Evolutionary conservation across 2,329 filamentous ascomycete genomes (phyloP).

Genomic region (Acrodontium crateriforme): DNA sequence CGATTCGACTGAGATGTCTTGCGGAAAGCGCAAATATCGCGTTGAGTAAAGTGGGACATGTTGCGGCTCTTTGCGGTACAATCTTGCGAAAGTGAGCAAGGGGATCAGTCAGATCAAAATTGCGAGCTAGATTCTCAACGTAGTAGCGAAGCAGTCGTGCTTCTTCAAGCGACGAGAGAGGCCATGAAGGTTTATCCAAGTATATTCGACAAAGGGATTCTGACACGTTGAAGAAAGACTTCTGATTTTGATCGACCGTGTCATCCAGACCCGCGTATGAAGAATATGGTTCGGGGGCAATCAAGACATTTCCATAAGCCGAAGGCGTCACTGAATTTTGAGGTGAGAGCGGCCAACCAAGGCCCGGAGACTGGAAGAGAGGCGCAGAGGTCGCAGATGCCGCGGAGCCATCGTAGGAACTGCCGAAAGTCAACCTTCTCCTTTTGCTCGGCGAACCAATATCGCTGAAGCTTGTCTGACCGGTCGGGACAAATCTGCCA

Average conservation of each 20-base stretch:
- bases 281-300: too few relatives aligned
- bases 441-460: slow-evolving; percentile 5
- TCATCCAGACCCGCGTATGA: slow-evolving; percentile 10
- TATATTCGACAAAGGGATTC: slow-evolving; percentile 16
- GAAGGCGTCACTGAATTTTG: too few relatives aligned
- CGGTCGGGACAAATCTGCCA: too few relatives aligned
- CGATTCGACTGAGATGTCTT: slow-evolving; percentile 39
- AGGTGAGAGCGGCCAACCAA: too few relatives aligned
- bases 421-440: slow-evolving; percentile 9
- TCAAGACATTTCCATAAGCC: too few relatives aligned
- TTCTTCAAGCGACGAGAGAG: slow-evolving; percentile 17
- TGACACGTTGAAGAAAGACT: slow-evolving; percentile 6
- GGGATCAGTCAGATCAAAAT: slow-evolving; percentile 21
- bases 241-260: too few relatives aligned
- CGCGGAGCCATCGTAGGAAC: slow-evolving; percentile 7
- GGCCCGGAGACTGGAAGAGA: too few relatives aligned
- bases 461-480: background rate
- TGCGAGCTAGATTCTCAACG: slow-evolving; percentile 17
- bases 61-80: slow-evolving; percentile 39
- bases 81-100: slow-evolving; percentile 38
- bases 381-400: slow-evolving; percentile 4
- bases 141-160: slow-evolving; percentile 20
- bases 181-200: slow-evolving; percentile 17
- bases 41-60: slow-evolving; percentile 39
- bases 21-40: slow-evolving; percentile 44